phyloP scores from a whole-genome alignment of 1,139 yeast species.

The Taiozyma sp. region DNA sequence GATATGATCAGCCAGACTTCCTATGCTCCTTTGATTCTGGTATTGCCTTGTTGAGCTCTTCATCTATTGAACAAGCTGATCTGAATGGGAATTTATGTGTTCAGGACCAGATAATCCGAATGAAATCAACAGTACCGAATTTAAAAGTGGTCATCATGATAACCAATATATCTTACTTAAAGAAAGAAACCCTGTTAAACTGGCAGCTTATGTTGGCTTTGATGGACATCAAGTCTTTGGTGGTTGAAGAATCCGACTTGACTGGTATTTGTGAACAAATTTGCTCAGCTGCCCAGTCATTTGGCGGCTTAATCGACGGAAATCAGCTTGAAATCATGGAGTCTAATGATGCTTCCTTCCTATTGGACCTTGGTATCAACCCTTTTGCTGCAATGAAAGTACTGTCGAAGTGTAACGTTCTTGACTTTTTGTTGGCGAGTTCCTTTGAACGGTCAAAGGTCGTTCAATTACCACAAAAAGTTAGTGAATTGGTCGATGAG shows the following conservation, averaged over 20 bases:
- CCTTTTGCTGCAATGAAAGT: slow-evolving; percentile 5
- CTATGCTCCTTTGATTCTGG: slow-evolving; percentile 10
- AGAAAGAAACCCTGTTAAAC: slow-evolving; percentile 6
- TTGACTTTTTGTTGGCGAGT: not conserved
- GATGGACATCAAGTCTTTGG: slow-evolving; percentile 5
- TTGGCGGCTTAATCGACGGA: not conserved
- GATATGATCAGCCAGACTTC: slow-evolving; percentile 12
- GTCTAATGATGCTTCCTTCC: slow-evolving; percentile 3
- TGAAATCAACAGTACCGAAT: not conserved
- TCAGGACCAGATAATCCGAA: slow-evolving; percentile 3
- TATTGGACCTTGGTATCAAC: slow-evolving; percentile 14
- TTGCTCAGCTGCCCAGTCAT: not conserved
- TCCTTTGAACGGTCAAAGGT: not conserved
- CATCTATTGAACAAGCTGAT: slow-evolving; percentile 10
- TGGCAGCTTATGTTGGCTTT: slow-evolving; percentile 11
- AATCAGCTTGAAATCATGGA: slow-evolving; percentile 1
- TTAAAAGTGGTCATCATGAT: slow-evolving; percentile 8
- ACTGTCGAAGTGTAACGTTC: not conserved
- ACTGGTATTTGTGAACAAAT: not conserved
- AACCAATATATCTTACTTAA: not conserved
- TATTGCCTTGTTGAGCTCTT: slow-evolving; percentile 8
- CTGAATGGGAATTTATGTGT: slow-evolving; percentile 6
- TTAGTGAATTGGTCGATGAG: not conserved
- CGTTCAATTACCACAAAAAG: not conserved
- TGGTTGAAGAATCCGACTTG: not conserved